These are phyloP conservation scores for Chaetothyriales sp. DNA, from an alignment of 2,329 filamentous ascomycete genomes.

Conservation along the genomic window DNA sequence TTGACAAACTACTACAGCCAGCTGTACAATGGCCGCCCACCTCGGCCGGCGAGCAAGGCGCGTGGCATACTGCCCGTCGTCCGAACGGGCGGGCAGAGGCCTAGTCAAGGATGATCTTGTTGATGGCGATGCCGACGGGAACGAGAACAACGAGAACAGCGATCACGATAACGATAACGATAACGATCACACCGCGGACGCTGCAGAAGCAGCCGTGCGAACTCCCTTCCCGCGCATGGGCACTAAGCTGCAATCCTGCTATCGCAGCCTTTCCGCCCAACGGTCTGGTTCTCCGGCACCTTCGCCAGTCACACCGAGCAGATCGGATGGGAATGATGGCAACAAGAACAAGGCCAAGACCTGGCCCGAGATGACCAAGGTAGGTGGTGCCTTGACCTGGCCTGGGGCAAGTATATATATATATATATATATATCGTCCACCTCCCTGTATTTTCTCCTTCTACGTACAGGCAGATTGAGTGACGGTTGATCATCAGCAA, in stretches of 20 bases:
- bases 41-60: constrained; percentile 8
- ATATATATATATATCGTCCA: not conserved
- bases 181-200: not conserved
- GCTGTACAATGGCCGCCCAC: constrained; percentile 11
- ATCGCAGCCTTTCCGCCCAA: not conserved
- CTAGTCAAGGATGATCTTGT: not conserved
- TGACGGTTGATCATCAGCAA: not conserved
- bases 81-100: not conserved
- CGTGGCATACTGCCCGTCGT: constrained; percentile 1
- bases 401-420: too few species aligned
- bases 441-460: too few species aligned
- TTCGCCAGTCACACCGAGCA: not conserved
- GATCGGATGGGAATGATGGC: not conserved
- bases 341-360: not conserved
- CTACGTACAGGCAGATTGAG: not conserved
- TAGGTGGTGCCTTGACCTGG: too few species aligned
- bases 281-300: not conserved
- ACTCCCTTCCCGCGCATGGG: not conserved
- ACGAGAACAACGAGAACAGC: not conserved
- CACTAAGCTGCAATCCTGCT: not conserved
- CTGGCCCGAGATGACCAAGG: not conserved
- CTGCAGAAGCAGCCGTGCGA: not conserved
- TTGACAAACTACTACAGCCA: too few species aligned
- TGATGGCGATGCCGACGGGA: not conserved
- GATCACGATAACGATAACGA: too few species aligned